phyloP scores from a whole-genome alignment of 2,329 filamentous ascomycete genomes.

The Hortaea werneckii region DNA sequence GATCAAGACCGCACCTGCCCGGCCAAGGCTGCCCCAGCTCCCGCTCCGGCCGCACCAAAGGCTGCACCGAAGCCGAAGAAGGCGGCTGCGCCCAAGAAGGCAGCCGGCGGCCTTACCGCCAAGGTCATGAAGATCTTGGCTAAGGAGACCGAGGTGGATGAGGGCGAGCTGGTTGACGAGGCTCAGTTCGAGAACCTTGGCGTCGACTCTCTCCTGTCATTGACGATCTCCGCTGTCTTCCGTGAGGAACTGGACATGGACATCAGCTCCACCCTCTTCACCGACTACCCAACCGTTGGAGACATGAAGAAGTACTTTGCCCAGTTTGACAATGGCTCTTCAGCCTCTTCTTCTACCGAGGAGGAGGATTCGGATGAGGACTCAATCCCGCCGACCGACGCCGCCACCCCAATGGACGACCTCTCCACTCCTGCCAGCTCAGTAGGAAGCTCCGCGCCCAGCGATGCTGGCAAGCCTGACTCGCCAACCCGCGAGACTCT shows the following conservation, averaged over 20 bases:
- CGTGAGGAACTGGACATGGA: slow-evolving; percentile 52
- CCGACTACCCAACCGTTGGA: slow-evolving; percentile 49
- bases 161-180: slow-evolving; percentile 49
- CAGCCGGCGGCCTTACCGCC: slow-evolving; percentile 37
- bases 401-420: slow-evolving; percentile 33
- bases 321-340: slow-evolving; percentile 33
- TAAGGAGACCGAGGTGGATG: slow-evolving; percentile 52
- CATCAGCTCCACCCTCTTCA: slow-evolving; percentile 49
- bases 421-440: slow-evolving; percentile 41
- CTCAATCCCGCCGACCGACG: slow-evolving; percentile 31
- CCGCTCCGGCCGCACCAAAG: slow-evolving; percentile 9
- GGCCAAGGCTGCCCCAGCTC: slow-evolving; percentile 17
- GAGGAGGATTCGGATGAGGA: slow-evolving; percentile 30
- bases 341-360: slow-evolving; percentile 22
- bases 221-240: slow-evolving; percentile 53
- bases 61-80: slow-evolving; percentile 28
- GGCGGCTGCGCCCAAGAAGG: slow-evolving; percentile 36
- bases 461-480: slow-evolving; percentile 32
- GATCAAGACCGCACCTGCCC: slow-evolving; percentile 11
- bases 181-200: slow-evolving; percentile 53
- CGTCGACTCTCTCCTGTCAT: slow-evolving; percentile 51
- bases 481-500: slow-evolving; percentile 24
- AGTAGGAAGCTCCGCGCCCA: slow-evolving; percentile 32
- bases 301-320: slow-evolving; percentile 49
- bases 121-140: slow-evolving; percentile 57